Evolutionary conservation across 176 grass and related monocot genomes (phyloP).

Genomic region (Phoenix dactylifera): DNA sequence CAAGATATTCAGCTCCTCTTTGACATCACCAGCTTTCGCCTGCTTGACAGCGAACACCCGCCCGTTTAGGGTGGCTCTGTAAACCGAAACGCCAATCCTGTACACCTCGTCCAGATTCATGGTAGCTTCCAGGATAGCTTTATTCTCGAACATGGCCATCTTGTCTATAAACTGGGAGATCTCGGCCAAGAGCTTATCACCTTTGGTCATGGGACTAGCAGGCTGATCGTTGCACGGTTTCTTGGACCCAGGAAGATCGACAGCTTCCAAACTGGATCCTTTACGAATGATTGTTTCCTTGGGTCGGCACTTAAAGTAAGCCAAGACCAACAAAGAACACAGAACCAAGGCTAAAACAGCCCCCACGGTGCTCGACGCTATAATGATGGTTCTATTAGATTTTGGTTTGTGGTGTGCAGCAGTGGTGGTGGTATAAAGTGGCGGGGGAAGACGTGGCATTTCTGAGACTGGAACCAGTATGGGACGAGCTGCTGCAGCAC

Average conservation of each 20-base stretch:
- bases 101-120: conserved; percentile 36
- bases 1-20: conserved; percentile 43
- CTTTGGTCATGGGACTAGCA: conserved; percentile 1
- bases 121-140: conserved; percentile 43
- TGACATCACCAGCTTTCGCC: conserved; percentile 35
- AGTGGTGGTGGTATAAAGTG: not conserved
- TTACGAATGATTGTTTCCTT: conserved; percentile 9
- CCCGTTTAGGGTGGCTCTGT: conserved; percentile 31
- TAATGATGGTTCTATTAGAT: conserved; percentile 3
- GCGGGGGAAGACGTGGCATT: conserved; percentile 29
- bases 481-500: conserved; percentile 13
- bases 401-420: not conserved
- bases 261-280: conserved; percentile 3
- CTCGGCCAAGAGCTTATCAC: conserved; percentile 40
- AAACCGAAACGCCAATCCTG: conserved; percentile 34
- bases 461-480: conserved; percentile 39
- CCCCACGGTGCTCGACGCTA: conserved; percentile 8
- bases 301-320: conserved; percentile 8
- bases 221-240: conserved; percentile 3
- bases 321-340: conserved; percentile 20
- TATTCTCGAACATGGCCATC: conserved; percentile 30
- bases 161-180: conserved; percentile 59
- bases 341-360: conserved; percentile 20
- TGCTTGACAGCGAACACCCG: conserved; percentile 52
- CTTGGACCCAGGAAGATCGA: conserved; percentile 17